These are phyloP conservation scores for Andrographis paniculata DNA, from an alignment of 305 asterid species.

Conservation along the genomic window DNA sequence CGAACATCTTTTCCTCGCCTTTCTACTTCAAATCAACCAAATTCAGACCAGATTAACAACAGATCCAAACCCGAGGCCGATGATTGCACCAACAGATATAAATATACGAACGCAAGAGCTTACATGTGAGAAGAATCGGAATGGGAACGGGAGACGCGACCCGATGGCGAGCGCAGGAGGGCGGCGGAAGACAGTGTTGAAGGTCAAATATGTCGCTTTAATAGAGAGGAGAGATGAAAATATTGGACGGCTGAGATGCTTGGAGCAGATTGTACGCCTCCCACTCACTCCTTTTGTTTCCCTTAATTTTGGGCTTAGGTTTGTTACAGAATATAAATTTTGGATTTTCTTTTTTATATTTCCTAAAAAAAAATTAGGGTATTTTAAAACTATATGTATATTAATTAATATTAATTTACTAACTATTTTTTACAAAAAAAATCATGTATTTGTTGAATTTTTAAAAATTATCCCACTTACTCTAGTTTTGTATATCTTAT, in stretches of 20 bases:
- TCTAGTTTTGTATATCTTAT: too few relatives aligned
- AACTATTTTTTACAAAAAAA: too few relatives aligned
- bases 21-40: conserved; percentile 18
- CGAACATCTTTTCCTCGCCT: conserved; percentile 53
- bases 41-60: conserved; percentile 1
- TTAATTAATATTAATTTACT: too few relatives aligned
- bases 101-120: not conserved
- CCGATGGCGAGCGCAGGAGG: conserved; percentile 13
- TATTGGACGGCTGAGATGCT: conserved; percentile 43
- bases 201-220: conserved; percentile 22
- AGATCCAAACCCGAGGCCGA: not conserved
- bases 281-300: too few relatives aligned
- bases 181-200: not conserved
- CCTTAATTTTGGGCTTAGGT: too few relatives aligned
- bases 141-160: conserved; percentile 18
- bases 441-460: too few relatives aligned
- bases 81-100: not conserved
- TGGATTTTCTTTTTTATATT: too few relatives aligned
- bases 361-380: too few relatives aligned
- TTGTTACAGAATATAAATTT: too few relatives aligned
- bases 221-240: not conserved
- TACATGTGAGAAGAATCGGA: conserved; percentile 15
- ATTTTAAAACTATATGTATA: too few relatives aligned
- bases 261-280: too few relatives aligned
- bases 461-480: too few relatives aligned